Conservation (phyloP, 306 rosid species). For the Astragalus membranaceus region DNA sequence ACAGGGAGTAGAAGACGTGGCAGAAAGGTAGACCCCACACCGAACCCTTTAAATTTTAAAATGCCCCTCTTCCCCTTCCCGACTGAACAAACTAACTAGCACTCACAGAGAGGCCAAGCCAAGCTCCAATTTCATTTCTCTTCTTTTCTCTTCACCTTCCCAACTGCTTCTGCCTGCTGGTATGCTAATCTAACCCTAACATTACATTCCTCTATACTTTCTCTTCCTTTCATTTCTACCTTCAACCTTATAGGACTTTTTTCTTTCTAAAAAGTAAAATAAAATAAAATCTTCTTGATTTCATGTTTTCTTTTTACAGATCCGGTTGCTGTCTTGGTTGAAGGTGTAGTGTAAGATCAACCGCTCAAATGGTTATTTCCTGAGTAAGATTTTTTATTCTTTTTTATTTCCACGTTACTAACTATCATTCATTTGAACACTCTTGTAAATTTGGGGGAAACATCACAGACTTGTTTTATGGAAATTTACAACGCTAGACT, state of each 20-base stretch:
- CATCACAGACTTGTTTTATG: background rate
- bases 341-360: too few relatives aligned
- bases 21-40: conserved; percentile 36
- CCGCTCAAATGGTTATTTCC: background rate
- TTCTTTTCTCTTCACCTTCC: background rate
- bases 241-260: background rate
- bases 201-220: background rate
- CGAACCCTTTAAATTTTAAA: conserved; percentile 40
- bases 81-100: too few relatives aligned
- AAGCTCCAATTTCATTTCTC: background rate
- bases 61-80: background rate
- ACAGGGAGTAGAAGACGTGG: conserved; percentile 12
- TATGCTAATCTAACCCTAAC: background rate
- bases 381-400: background rate
- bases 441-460: background rate
- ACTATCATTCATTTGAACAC: background rate
- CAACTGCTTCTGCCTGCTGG: background rate
- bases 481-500: background rate
- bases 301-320: too few relatives aligned
- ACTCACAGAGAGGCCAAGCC: background rate
- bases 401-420: background rate
- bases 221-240: background rate
- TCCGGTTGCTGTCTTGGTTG: too few relatives aligned
- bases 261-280: too few relatives aligned
- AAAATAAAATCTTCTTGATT: too few relatives aligned